Evolutionary conservation across 257 asterid species (phyloP), one percentile per base, ranked within the genome.

Genomic region (Lithospermum erythrorhizon): DNA sequence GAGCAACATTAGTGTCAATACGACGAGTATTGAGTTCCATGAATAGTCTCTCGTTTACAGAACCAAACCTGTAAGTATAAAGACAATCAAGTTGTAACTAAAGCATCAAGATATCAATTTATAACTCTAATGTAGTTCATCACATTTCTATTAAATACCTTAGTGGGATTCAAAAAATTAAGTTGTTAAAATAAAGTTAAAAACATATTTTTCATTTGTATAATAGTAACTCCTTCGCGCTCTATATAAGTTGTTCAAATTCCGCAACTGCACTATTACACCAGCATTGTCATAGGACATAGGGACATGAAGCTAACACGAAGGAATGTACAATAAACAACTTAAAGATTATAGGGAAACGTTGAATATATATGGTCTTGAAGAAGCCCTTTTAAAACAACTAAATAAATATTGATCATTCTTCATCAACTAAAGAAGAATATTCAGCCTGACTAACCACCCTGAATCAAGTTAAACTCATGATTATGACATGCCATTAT

Each of bases 371-470:
- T n/a, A n/a, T n/a, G n/a, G n/a, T n/a, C 99, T 77, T 89, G 84
- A 70, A 93, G 94, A 76, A 93, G 97, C 70, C 99, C 95, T 78
- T 97, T 84, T 74, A 93, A 80, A 81, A n/a, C n/a, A n/a, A n/a
- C n/a, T n/a, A n/a, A n/a, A n/a, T n/a, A n/a, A n/a, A n/a, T n/a
- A n/a, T n/a, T n/a, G n/a, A n/a, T n/a, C n/a, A n/a, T n/a, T n/a
- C n/a, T n/a, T n/a, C n/a, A n/a, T 93, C 99, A 75, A 93, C 96
- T 75, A 93, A 82, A 23, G 97, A 93, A 79, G 99, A 97, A 75
- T 93, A 89, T 57, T 93, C 96, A 25, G 85, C 85, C 78, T 89
- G 97, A 81, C 99, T 89, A 66, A 93, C 96, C 73, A 86, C 95
- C 85, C 99, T 93, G 95, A 53, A 72, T 68, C 62, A 57, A 65